These are phyloP conservation scores for Diaporthe ilicicola DNA, from an alignment of 2,329 filamentous ascomycete genomes.

Conservation along the genomic window DNA sequence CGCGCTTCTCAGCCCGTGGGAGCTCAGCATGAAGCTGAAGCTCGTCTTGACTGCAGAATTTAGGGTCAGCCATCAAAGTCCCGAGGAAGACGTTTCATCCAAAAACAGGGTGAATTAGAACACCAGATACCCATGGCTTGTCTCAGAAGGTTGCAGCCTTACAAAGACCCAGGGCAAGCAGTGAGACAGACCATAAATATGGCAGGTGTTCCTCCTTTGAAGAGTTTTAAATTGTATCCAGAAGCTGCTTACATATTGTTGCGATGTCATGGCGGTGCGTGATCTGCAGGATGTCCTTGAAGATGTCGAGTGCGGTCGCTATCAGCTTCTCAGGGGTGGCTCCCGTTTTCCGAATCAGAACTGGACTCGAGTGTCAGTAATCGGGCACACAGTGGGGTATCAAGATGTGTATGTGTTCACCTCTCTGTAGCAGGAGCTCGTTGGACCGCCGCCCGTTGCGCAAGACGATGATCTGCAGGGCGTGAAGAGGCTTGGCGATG, in stretches of 20 bases:
- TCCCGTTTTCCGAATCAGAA: conserved; percentile 45
- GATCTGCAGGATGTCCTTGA: conserved; percentile 44
- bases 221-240: no score
- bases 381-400: no score
- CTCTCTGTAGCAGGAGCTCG: conserved; percentile 31
- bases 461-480: conserved; percentile 33
- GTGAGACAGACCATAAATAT: no score
- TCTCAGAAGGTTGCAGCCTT: no score
- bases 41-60: conserved; percentile 42
- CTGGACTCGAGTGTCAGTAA: conserved; percentile 2
- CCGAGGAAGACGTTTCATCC: no score
- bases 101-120: no score
- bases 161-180: no score
- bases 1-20: conserved; percentile 45
- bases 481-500: conserved; percentile 28
- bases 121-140: no score
- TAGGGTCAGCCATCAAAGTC: no score
- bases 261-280: conserved; percentile 47
- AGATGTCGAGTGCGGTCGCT: conserved; percentile 40
- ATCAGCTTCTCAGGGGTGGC: conserved; percentile 44
- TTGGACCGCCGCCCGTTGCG: conserved; percentile 37
- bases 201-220: no score
- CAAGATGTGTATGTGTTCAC: neutral
- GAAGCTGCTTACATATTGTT: no score
- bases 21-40: conserved; percentile 41